A percentile compares a stretch with the other conserved stretches of the same genome.
phyloP scores from a whole-genome alignment of 495 filamentous ascomycete species.

The Xylaria flabelliformis region DNA sequence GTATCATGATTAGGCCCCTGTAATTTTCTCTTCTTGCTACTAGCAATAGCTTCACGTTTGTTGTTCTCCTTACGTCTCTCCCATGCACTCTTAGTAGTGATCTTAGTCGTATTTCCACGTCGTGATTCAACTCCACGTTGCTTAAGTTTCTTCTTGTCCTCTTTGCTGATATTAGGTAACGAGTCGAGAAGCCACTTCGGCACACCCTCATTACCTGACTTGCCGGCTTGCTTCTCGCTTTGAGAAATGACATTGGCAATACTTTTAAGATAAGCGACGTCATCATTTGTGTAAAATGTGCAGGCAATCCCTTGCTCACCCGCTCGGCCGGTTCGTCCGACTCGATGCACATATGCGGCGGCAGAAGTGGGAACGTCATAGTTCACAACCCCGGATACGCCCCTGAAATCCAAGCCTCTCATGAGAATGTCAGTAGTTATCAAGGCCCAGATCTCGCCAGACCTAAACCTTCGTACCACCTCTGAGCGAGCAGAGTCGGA shows the following conservation, averaged over 20 bases:
- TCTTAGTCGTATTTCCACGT: constrained; percentile 62
- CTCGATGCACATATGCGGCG: constrained; percentile 90
- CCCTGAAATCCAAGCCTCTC: constrained; percentile 89
- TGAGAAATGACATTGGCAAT: constrained; percentile 90
- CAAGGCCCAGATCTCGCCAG: constrained; percentile 93
- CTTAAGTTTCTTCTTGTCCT: constrained; percentile 82
- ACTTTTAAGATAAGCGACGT: constrained; percentile 86
- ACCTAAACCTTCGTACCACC: constrained; percentile 88
- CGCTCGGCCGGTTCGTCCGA: constrained; percentile 88
- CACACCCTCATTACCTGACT: constrained; percentile 50
- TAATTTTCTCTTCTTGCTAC: constrained; percentile 68
- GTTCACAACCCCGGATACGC: constrained; percentile 93
- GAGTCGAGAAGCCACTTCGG: constrained; percentile 90
- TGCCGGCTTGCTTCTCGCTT: constrained; percentile 72
- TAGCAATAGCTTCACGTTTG: constrained; percentile 72
- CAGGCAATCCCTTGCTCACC: constrained; percentile 91
- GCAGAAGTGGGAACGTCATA: constrained; percentile 92
- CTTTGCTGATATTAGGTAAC: constrained; percentile 81
- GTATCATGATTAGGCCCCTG: constrained; percentile 46
- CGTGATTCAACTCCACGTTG: constrained; percentile 80
- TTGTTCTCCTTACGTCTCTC: constrained; percentile 81
- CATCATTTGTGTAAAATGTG: constrained; percentile 93
- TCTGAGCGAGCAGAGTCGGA: constrained; percentile 73
- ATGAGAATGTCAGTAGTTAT: constrained; percentile 93
- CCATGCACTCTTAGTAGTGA: constrained; percentile 92